Conservation (phyloP, 352 stramenopile species). For the Pythium guiyangense region DNA sequence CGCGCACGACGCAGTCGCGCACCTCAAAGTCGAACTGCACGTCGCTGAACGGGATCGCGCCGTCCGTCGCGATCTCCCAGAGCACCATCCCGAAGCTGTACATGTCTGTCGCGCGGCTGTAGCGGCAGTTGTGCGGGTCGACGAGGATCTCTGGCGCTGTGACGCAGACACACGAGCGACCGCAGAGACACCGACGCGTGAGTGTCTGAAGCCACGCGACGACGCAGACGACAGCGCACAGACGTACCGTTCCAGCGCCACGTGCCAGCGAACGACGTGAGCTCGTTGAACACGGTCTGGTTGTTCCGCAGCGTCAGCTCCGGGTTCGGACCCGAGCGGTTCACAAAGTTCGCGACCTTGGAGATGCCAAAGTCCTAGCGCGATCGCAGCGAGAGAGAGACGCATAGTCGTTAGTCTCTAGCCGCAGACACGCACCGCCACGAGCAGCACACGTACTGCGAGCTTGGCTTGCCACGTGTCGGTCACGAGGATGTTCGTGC, state of each 20-base stretch:
- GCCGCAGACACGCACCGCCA: not conserved
- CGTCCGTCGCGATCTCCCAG: conserved; percentile 71
- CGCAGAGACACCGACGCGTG: not conserved
- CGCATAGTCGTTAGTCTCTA: not conserved
- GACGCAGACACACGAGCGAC: conserved; percentile 2
- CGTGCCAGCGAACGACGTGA: conserved; percentile 56
- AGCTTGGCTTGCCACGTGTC: conserved; percentile 74
- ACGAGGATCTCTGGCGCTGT: conserved; percentile 61
- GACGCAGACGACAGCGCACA: not conserved
- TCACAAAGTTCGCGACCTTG: conserved; percentile 58
- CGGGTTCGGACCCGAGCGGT: conserved; percentile 28
- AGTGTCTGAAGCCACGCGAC: not conserved
- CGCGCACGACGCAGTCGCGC: conserved; percentile 46
- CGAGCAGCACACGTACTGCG: conserved; percentile 15
- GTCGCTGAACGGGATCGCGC: conserved; percentile 52
- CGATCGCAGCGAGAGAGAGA: not conserved
- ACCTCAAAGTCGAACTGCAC: conserved; percentile 69
- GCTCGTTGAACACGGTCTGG: conserved; percentile 19
- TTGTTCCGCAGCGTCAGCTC: conserved; percentile 16
- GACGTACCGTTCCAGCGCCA: conserved; percentile 60
- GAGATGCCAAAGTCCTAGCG: conserved; percentile 60
- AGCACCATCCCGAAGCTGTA: conserved; percentile 73
- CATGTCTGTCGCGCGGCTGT: conserved; percentile 69
- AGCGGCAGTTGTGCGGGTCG: conserved; percentile 59
- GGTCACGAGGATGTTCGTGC: conserved; percentile 73